phyloP scores from a whole-genome alignment of 2,329 filamentous ascomycete genomes.

The Hypocreales sp. region DNA sequence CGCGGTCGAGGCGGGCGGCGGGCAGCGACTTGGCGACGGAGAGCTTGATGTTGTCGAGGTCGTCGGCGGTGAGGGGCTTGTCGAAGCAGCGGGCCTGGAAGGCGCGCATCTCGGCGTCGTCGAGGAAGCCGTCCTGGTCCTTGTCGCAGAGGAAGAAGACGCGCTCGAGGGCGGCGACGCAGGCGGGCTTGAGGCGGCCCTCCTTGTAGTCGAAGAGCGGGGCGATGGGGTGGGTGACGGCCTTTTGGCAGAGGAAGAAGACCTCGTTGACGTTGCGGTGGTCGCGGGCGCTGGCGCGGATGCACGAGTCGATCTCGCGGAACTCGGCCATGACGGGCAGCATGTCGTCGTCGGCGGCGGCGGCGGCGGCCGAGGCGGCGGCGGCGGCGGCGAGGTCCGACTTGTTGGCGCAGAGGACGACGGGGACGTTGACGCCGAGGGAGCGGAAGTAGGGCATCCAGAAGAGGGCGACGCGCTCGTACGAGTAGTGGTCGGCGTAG shows the following conservation, averaged over 20 bases:
- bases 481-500: constrained; percentile 98
- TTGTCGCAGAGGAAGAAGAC: constrained; percentile 96
- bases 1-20: constrained; percentile 45
- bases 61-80: constrained; percentile 64
- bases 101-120: constrained; percentile 76
- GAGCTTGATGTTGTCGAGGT: constrained; percentile 81
- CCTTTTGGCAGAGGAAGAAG: constrained; percentile 96
- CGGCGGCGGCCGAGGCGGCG: constrained; percentile 69
- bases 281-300: constrained; percentile 81
- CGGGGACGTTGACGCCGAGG: constrained; percentile 94
- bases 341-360: constrained; percentile 94
- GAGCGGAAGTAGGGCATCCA: constrained; percentile 98
- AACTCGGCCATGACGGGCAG: constrained; percentile 96
- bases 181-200: constrained; percentile 70
- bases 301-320: constrained; percentile 96
- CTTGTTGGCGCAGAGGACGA: constrained; percentile 94
- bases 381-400: constrained; percentile 69
- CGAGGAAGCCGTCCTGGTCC: constrained; percentile 86
- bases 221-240: constrained; percentile 91
- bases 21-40: constrained; percentile 60
- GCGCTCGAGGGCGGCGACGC: constrained; percentile 69
- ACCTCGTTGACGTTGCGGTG: constrained; percentile 91
- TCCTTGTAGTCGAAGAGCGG: constrained; percentile 97
- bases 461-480: constrained; percentile 89
- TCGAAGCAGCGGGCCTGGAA: constrained; percentile 91